Conservation (phyloP, 805 yeast genomes). For the Hanseniaspora clermontiae region DNA sequence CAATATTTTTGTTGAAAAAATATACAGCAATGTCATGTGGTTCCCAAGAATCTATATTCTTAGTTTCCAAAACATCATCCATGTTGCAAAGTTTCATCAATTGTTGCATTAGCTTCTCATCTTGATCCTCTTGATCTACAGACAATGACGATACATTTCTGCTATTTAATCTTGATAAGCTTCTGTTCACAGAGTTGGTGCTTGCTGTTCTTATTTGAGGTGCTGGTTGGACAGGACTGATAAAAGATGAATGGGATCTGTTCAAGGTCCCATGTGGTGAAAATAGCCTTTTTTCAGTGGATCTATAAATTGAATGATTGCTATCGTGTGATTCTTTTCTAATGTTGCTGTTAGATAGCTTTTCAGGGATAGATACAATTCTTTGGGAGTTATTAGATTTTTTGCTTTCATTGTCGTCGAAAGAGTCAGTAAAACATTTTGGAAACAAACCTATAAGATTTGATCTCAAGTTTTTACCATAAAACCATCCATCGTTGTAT, state of each 20-base stretch:
- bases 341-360: background rate
- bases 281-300: background rate
- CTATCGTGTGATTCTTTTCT: background rate
- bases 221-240: background rate
- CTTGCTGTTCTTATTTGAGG: background rate
- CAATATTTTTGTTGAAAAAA: slow-evolving; percentile 63
- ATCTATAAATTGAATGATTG: background rate
- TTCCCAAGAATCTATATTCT: slow-evolving; percentile 52
- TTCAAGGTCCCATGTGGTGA: background rate
- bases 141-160: background rate
- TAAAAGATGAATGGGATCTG: background rate
- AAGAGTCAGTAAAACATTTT: slow-evolving; percentile 58
- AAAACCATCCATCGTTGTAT: slow-evolving; percentile 96
- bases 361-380: background rate
- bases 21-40: slow-evolving; percentile 76
- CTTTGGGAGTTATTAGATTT: background rate
- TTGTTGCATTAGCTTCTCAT: slow-evolving; percentile 8
- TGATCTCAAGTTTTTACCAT: slow-evolving; percentile 66
- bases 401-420: background rate
- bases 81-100: background rate
- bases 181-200: background rate
- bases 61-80: slow-evolving; percentile 34
- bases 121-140: slow-evolving; percentile 10
- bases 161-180: background rate
- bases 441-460: slow-evolving; percentile 82